phyloP scores from a whole-genome alignment of 306 rosid genomes.

The Gastrolobium villosum region DNA sequence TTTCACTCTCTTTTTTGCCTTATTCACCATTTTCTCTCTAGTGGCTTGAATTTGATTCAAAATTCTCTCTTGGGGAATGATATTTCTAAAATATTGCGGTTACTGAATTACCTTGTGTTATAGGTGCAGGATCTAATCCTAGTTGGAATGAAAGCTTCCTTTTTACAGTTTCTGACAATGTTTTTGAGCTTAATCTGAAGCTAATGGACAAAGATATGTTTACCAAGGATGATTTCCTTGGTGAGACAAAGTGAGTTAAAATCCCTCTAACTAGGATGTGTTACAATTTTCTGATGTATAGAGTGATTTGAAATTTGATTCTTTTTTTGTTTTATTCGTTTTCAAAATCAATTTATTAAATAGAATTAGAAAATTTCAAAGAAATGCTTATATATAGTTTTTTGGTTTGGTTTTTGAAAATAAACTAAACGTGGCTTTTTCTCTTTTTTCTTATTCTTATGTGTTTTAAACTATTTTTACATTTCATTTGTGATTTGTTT shows the following conservation, averaged over 20 bases:
- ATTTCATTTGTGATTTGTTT: not conserved
- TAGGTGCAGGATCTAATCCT: slow-evolving; percentile 54
- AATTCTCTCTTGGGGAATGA: not conserved
- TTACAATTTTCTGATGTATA: not conserved
- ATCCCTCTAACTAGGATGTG: not conserved
- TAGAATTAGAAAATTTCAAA: not conserved
- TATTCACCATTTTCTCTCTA: not conserved
- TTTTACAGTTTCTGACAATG: slow-evolving; percentile 52
- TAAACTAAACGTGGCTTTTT: not conserved
- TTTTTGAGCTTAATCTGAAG: slow-evolving; percentile 50
- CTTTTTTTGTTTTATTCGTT: not conserved
- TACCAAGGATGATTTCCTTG: slow-evolving; percentile 53
- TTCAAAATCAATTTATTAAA: not conserved
- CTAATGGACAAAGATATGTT: slow-evolving; percentile 52
- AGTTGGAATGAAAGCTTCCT: slow-evolving; percentile 58
- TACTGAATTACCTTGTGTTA: not conserved
- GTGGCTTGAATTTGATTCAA: not conserved
- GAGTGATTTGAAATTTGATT: not conserved
- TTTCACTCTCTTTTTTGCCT: not conserved
- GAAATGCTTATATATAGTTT: no score
- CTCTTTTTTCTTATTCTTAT: not conserved
- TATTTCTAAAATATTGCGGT: not conserved
- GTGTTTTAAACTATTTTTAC: not conserved
- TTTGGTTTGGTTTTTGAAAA: not conserved
- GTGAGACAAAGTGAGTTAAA: slow-evolving; percentile 50